phyloP scores from a whole-genome alignment of 345 rosid genomes.

The Pugionium dolabratum region DNA sequence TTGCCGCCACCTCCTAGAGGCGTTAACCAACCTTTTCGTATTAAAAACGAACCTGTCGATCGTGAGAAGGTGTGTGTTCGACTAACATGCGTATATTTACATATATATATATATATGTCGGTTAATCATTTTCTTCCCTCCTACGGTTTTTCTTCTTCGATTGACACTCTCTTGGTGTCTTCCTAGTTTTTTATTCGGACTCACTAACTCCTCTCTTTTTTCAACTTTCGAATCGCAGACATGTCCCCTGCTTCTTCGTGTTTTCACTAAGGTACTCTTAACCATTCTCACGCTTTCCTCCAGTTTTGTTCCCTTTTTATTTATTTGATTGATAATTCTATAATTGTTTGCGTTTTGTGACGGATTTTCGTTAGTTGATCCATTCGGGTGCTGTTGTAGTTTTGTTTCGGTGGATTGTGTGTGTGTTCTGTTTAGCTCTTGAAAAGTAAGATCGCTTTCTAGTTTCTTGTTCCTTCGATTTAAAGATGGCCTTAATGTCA shows the following conservation, averaged over 20 bases:
- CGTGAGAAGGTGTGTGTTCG: constrained; percentile 67
- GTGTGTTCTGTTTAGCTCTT: background rate
- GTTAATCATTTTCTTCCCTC: no score
- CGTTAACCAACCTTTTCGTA: constrained; percentile 60
- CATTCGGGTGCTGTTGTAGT: background rate
- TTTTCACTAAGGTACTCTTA: constrained; percentile 80
- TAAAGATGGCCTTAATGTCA: background rate
- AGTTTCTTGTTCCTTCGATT: constrained; percentile 2
- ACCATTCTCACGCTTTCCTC: constrained; percentile 19
- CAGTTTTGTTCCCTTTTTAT: background rate
- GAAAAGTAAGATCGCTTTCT: background rate
- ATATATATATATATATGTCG: no score
- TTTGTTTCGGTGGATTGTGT: background rate
- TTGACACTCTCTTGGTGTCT: background rate
- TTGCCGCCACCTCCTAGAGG: constrained; percentile 58
- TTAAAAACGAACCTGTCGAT: constrained; percentile 67
- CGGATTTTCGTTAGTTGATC: background rate
- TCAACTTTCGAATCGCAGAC: constrained; percentile 52
- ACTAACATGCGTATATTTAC: background rate
- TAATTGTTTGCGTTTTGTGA: background rate
- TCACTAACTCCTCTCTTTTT: background rate
- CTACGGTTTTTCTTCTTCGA: background rate
- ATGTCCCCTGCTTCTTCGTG: constrained; percentile 92
- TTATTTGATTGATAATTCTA: background rate
- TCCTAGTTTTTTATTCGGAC: background rate